These are phyloP conservation scores for Fraxinus platypoda DNA, from an alignment of 305 asterid genomes.

Conservation along the genomic window DNA sequence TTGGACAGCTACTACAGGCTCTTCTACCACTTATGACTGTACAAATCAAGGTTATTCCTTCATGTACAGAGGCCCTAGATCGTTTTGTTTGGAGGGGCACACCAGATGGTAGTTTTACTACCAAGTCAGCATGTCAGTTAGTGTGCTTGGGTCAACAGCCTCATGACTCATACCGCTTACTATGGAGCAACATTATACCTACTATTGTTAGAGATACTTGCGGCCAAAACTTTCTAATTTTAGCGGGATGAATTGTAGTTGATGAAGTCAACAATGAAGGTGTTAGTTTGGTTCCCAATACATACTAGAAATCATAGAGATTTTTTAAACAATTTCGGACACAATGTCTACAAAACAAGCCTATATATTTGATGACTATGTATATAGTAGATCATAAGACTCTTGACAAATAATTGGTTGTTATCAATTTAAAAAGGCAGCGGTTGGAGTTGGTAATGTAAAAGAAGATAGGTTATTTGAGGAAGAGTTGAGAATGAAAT, in stretches of 20 bases:
- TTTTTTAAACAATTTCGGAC: background rate
- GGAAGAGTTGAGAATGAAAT: background rate
- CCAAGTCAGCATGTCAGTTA: too few species aligned
- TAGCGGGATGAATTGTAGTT: background rate
- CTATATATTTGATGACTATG: background rate
- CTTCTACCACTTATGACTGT: too few species aligned
- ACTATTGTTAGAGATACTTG: too few species aligned
- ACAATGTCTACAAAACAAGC: background rate
- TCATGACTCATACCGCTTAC: too few species aligned
- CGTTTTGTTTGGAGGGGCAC: too few species aligned
- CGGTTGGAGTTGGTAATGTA: background rate
- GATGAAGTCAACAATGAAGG: background rate
- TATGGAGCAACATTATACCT: too few species aligned
- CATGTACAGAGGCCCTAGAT: too few species aligned
- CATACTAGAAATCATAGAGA: background rate
- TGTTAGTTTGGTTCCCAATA: background rate
- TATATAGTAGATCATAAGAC: background rate
- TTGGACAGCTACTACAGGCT: too few species aligned
- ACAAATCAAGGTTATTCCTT: too few species aligned
- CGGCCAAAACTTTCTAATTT: background rate
- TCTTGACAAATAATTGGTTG: background rate
- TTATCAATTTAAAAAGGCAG: background rate
- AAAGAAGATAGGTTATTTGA: background rate
- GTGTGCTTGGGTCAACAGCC: too few species aligned
- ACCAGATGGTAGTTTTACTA: too few species aligned